Conservation (phyloP, 2,329 filamentous ascomycete genomes). For the Shiraia sp. region DNA sequence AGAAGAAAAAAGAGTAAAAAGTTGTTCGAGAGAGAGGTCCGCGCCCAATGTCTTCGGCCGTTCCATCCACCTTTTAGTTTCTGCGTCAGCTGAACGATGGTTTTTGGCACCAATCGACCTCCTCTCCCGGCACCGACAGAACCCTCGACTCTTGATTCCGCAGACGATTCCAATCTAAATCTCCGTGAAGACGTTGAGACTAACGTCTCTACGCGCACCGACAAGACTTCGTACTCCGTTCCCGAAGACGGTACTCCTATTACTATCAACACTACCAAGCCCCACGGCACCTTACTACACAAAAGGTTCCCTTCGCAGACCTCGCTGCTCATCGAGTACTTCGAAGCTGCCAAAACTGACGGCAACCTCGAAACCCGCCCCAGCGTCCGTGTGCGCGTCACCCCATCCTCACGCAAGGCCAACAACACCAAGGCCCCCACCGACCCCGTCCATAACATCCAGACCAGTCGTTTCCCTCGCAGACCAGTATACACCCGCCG, state of each 20-base stretch:
- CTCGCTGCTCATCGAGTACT: conserved; percentile 92
- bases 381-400: conserved; percentile 79
- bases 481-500: conserved; percentile 71
- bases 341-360: conserved; percentile 75
- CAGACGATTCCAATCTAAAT: conserved; percentile 55
- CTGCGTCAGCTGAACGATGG: conserved; percentile 46
- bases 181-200: conserved; percentile 60
- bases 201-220: conserved; percentile 69
- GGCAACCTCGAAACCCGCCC: conserved; percentile 69
- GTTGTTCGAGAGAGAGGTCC: no score
- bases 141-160: conserved; percentile 66
- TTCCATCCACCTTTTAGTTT: conserved; percentile 33
- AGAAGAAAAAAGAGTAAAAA: no score
- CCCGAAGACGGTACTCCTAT: conserved; percentile 88
- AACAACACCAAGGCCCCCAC: conserved; percentile 57
- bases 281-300: conserved; percentile 61
- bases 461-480: conserved; percentile 68
- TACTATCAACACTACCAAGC: conserved; percentile 78
- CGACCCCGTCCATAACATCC: conserved; percentile 85
- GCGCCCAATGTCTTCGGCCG: conserved; percentile 37
- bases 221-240: conserved; percentile 75
- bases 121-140: conserved; percentile 81
- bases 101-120: conserved; percentile 53
- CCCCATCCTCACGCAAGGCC: conserved; percentile 64
- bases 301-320: conserved; percentile 73